Evolutionary conservation across 345 rosid species (phyloP).

Genomic region (Dimocarpus longan): DNA sequence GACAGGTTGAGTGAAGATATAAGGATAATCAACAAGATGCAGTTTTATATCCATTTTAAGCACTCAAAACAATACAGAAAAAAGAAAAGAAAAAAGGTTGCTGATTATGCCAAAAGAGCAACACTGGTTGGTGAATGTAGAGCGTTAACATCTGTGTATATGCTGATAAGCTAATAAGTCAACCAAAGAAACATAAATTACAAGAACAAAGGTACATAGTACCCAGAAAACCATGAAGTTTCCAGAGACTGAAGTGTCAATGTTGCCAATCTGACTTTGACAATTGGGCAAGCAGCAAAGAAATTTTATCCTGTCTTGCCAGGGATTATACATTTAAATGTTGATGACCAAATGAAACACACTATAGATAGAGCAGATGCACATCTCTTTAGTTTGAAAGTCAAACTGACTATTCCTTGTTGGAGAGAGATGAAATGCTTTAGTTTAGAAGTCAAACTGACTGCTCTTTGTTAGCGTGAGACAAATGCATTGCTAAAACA

Average conservation of each 20-base stretch:
- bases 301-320: background rate
- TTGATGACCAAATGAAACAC: background rate
- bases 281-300: background rate
- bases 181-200: background rate
- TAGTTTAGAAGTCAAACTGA: too few relatives aligned
- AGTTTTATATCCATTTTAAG: background rate
- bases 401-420: background rate
- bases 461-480: too few relatives aligned
- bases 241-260: background rate
- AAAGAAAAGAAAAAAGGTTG: background rate
- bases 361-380: background rate
- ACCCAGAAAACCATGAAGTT: background rate
- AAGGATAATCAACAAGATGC: background rate
- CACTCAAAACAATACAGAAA: background rate
- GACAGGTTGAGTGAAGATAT: background rate
- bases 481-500: background rate
- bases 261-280: background rate
- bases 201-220: background rate
- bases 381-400: background rate
- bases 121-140: background rate
- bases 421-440: background rate
- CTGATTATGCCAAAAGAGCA: background rate
- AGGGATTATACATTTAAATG: background rate
- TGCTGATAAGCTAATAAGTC: constrained; percentile 2
- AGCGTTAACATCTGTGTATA: background rate